Evolutionary conservation across 768 basidiomycete genomes (phyloP), one percentile per base, ranked within the genome.

Genomic region (Rhodotorula kratochvilovae): DNA sequence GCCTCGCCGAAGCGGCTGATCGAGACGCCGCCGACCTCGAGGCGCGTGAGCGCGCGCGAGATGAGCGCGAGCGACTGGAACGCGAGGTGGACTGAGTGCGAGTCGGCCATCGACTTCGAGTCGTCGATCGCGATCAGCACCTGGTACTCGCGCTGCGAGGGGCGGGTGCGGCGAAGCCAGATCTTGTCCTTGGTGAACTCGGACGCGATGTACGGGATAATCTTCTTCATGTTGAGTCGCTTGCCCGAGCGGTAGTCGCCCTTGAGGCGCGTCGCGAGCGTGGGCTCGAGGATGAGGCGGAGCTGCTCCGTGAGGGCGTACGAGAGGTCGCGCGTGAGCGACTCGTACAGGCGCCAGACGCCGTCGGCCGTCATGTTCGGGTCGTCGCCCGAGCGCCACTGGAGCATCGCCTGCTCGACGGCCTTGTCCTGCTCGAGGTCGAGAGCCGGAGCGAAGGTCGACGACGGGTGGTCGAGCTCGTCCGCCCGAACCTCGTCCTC

Each of bases 131-230:
- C 90, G 67, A 99, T 85, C 51, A 98, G 85, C 4, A 99, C 87
- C 78, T 99, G 95, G 80, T 98, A 98, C 79, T 96, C 94, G 59
- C 96, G 86, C 77, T 90, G 88, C 79, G 91, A 92, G 11, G 96
- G 95, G 61, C 90, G 88, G 7, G 94, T 96, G 31, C 96, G 86
- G 35, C 95, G 89, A 46, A 98, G 84, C 96, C 96, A 99, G 74
- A 98, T 98, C 82, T 94, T 94, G 85, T 99, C 95, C 80, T 98
- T 98, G 62, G 94, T 98, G 83, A 91, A 99, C 82, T 99, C 96
- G 81, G 90, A 91, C 46, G 96, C 95, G 71, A 99, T 94, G 83
- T 95, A 98, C 7, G 90, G 87, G 71, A 99, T 94, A 80, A 98
- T 92, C 82, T 94, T 94, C 80, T 94, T 92, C 95, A 98, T 97